Base-by-base conservation (phyloP, 2,329 filamentous ascomycete species). In the Bipolaris bicolor region DNA sequence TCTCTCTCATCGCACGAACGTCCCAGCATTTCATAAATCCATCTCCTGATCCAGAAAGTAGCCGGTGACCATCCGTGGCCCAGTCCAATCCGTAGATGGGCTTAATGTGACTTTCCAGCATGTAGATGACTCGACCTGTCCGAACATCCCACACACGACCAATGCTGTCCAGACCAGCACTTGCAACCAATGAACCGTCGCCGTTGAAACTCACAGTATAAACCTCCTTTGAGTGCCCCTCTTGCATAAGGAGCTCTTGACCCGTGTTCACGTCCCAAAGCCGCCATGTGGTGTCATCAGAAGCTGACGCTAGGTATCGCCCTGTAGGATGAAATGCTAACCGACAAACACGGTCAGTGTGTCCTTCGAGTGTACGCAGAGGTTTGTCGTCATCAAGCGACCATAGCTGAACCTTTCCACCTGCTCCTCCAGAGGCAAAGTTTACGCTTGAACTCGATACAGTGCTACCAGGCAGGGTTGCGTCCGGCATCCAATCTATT, bases 11-110 rank as follows among this genome's bases (percentile, higher is more conserved):
- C 69, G 95, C 94, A 44, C 95, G 88, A 50, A 99, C 84, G 73
- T 99, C 95, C 95, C 95, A 99, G 78, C 94, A 97, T 77, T 97
- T 98, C 70, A 97, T 88, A 86, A 95, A 98, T 16, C 94, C 94
- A 72, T 99, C 95, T 2, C 89, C 92, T 13, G 92, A 96, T 1
- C 92, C 93, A 0, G 92, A 92, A n/a, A 98, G 81, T 7, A 98
- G 86, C n/a, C 95, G 87, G 75, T 97, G 89, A 5, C 94, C 92
- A 72, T 99, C 95, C 0, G 88, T 84, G 56, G 90, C 88, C 95
- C 96, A 99, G 76, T 97, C 93, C 5, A 98, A 81, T 0, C 89
- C 92, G 70, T 96, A 93, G 52, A 99, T 97, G 13, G 96, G 93
- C 61, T 93, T 91, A 71, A 97, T 95, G 70, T 96, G 91, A 1